These are phyloP conservation scores for Pseudocercospora musae DNA, from an alignment of 2,329 filamentous ascomycete species.

Conservation along the genomic window DNA sequence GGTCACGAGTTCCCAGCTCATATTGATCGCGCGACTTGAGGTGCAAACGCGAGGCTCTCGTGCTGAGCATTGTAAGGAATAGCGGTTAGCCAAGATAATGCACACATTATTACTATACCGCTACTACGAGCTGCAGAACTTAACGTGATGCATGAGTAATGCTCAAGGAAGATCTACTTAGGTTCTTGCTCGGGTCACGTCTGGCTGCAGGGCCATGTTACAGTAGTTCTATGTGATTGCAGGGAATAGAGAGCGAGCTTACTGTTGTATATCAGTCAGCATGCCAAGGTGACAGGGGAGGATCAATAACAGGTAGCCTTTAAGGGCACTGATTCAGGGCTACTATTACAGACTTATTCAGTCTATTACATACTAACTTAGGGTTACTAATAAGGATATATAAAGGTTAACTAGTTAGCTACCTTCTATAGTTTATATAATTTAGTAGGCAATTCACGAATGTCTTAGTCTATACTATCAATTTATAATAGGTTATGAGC, in stretches of 20 bases:
- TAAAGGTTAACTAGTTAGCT: no score
- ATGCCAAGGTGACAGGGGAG: no score
- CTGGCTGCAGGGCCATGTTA: neutral
- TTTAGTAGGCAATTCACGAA: no score
- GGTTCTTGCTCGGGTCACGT: neutral
- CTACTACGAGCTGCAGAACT: neutral
- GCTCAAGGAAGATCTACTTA: neutral
- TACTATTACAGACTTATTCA: no score
- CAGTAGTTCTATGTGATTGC: neutral
- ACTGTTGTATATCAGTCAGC: no score
- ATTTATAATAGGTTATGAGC: no score
- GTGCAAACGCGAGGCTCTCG: neutral
- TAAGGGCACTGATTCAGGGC: no score
- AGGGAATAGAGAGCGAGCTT: neutral
- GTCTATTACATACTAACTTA: no score
- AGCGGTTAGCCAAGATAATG: neutral
- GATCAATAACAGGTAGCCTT: no score
- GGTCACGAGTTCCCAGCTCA: neutral
- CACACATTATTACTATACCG: neutral
- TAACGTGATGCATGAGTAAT: neutral
- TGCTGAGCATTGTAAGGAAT: neutral
- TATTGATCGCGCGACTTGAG: neutral
- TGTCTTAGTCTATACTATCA: no score
- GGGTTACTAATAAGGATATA: no score
- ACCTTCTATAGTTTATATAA: no score